Base-by-base conservation (phyloP, 306 rosid species). In the Abrus pulchellus region DNA sequence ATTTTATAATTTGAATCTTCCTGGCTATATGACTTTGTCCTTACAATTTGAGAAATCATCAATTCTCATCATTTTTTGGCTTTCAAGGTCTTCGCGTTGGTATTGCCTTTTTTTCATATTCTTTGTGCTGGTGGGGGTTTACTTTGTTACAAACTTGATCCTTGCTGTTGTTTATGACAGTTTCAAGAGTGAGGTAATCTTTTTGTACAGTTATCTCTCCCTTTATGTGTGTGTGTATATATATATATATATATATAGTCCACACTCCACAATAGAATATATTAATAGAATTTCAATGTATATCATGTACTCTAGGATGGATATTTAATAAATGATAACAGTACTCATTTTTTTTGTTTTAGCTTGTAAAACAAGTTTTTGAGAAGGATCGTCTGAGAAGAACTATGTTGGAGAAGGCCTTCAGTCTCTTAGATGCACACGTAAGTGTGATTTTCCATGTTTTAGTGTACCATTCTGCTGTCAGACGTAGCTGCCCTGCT, bases 151-250 rank as follows among this genome's bases (percentile, higher is more conserved):
- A 14, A 95, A 89, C 86, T 87, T 95, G 91, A 85, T 95, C 47
- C 99, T 95, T 84, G 99, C 99, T 43, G 99, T 95, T 83, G 97
- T 95, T 77, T 93, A 93, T 50, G 94, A 95, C 63, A 93, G 98
- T 87, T 95, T 95, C 86, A 95, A 93, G 87, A 72, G 86, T 82
- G 93, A 95, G 99, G 99, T 95, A 88, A 43, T 20, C 76, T 79
- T 60, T 14, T 48, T 28, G 48, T 65, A 33, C 80, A 53, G 41
- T 67, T 71, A 52, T 68, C 48, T 64, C 81, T 55, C 44, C 20
- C 20, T 20, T 20, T 20, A 20, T 20, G 20, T 20, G 20, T 20
- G n/a, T n/a, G n/a, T n/a, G n/a, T 20, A 20, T 20, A 20, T 20
- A 20, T 20, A 20, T 20, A 20, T 20, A 20, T 20, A 20, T 20